Evolutionary conservation across 106 monocot species (phyloP), one percentile per base, ranked within the genome.

Genomic region (Dendrobium officinale): DNA sequence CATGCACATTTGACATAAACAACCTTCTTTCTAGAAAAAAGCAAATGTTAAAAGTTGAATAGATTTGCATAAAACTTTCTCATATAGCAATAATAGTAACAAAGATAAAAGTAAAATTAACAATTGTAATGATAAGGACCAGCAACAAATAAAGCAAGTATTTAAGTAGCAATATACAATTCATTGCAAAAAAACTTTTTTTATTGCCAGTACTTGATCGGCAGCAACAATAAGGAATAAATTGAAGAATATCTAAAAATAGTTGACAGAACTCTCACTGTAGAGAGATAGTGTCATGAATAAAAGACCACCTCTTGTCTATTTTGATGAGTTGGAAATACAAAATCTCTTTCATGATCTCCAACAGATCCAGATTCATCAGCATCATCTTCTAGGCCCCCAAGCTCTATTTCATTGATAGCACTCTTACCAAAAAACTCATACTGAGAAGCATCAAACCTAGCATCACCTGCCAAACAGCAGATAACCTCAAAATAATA

Each of bases 261-360:
- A 4, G 16, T 13, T 70, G 29, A 16, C 70, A 33, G 37, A 70
- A 70, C 37, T 70, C 70, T 70, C 13, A 11, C 3, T 13, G 33
- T 37, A 31, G 4, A 33, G 4, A 70, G 37, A 37, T 37, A 33
- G 24, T 33, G 29, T 33, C 33, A 70, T 37, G 33, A 70, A 70
- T 3, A 33, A 37, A 74, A 44, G 43, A 74, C 0, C 29, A 74
- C 74, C 74, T 74, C 43, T 44, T 19, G 20, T 42, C 26, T 44
- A 74, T 74, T 43, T 18, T 74, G 26, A n/a, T 42, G 43, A 42
- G 43, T 8, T 20, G 86, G 83, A 42, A 81, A 85, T 15, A 13
- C 70, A 44, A 66, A 66, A 17, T 89, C 87, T 27, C 85, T 83
- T 58, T 87, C 82, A 45, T 82, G 84, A 43, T 58, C 17, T 33